A percentile compares a stretch with the other conserved stretches of the same genome.
These are phyloP conservation scores for Pachyrhizus erosus DNA, from an alignment of 306 rosid genomes.

Conservation along the genomic window DNA sequence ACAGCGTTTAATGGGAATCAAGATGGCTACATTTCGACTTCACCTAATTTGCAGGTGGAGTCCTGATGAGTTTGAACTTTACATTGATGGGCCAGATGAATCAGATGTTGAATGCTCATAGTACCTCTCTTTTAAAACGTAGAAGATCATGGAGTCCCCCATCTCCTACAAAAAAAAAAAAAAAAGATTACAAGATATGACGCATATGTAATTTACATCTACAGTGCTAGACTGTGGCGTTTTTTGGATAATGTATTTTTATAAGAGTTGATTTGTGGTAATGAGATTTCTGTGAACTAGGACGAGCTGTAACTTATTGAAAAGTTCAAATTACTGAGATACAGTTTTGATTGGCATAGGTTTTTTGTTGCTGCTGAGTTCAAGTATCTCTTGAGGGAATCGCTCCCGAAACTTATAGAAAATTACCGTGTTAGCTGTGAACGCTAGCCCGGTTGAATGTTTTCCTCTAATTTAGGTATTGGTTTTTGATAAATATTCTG, in stretches of 20 bases:
- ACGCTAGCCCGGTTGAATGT: neutral
- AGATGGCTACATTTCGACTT: constrained; percentile 84
- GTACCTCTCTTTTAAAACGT: neutral
- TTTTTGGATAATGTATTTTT: constrained; percentile 10
- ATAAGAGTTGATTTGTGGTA: constrained; percentile 4
- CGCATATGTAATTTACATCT: neutral
- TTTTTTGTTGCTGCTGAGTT: neutral
- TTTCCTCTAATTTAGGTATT: neutral
- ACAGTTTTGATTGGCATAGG: neutral
- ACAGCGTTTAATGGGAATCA: constrained; percentile 82
- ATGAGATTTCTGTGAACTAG: constrained; percentile 17
- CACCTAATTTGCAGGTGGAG: constrained; percentile 85
- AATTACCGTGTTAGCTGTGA: neutral
- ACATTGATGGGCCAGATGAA: constrained; percentile 69
- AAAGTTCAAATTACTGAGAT: neutral
- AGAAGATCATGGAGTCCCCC: neutral
- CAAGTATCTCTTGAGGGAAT: neutral
- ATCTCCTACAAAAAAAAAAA: neutral
- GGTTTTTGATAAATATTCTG: neutral
- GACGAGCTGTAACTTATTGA: constrained; percentile 23
- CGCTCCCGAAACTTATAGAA: neutral
- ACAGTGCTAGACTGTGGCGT: neutral
- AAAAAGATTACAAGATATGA: constrained; percentile 10
- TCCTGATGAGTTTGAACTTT: constrained; percentile 74
- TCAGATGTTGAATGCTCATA: constrained; percentile 75